Conservation (phyloP, 2,329 filamentous ascomycete species). For the Cordyceps cicadae region DNA sequence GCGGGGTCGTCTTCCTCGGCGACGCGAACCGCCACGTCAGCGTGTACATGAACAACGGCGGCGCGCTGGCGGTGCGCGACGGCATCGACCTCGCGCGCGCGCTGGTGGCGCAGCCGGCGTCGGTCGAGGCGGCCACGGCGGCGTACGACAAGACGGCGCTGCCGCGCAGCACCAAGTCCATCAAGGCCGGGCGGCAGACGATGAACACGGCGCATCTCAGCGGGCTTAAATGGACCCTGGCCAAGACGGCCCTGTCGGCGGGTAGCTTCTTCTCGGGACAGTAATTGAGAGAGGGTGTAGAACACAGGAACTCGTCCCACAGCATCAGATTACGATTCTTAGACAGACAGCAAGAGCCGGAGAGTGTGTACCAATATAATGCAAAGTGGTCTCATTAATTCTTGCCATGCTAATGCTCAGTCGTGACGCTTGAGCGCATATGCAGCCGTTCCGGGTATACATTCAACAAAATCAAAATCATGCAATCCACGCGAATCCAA, state of each 20-base stretch:
- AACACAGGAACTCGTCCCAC: neutral
- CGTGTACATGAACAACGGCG: slow-evolving; percentile 37
- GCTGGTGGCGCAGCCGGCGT: slow-evolving; percentile 19
- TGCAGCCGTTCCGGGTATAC: neutral
- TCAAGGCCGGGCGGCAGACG: slow-evolving; percentile 15
- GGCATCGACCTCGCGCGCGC: slow-evolving; percentile 32
- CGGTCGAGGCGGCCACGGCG: slow-evolving; percentile 20
- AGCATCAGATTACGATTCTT: neutral
- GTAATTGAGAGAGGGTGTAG: neutral
- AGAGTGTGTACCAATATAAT: neutral
- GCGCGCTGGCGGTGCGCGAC: slow-evolving; percentile 35
- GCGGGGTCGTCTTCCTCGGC: slow-evolving; percentile 32
- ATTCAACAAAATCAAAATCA: neutral
- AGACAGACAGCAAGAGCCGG: neutral
- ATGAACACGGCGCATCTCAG: slow-evolving; percentile 11
- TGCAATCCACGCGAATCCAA: neutral
- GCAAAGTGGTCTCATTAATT: neutral
- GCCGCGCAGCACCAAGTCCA: slow-evolving; percentile 21
- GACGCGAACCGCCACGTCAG: slow-evolving; percentile 38
- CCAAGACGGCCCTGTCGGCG: slow-evolving; percentile 9
- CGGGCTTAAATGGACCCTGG: slow-evolving; percentile 12
- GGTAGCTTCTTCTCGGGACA: neutral
- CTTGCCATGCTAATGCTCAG: neutral
- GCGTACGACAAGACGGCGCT: slow-evolving; percentile 27
- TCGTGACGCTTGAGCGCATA: neutral